Evolutionary conservation across 2,329 filamentous ascomycete genomes (phyloP).

Genomic region (Chrysosporium queenslandicum): DNA sequence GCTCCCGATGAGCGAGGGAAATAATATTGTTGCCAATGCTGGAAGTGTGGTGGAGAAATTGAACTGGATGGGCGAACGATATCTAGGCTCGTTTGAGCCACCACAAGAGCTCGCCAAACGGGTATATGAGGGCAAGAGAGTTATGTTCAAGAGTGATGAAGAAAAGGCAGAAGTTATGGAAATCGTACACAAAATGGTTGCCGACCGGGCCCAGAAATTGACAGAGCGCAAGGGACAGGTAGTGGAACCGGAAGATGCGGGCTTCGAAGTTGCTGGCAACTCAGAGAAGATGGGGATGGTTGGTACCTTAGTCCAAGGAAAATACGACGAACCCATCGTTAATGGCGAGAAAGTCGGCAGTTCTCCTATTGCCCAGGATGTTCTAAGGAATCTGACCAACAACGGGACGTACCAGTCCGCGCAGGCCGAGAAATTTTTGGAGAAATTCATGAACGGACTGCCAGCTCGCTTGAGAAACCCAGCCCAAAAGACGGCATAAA

Average conservation of each 20-base stretch:
- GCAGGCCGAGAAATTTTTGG: conserved; percentile 30
- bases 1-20: conserved; percentile 25
- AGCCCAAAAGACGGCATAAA: not conserved
- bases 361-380: conserved; percentile 24
- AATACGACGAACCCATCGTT: conserved; percentile 12
- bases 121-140: conserved; percentile 30
- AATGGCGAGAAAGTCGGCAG: conserved; percentile 1
- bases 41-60: conserved; percentile 30
- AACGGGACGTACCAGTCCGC: conserved; percentile 34
- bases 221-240: conserved; percentile 32
- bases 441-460: conserved; percentile 32
- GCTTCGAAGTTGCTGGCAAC: conserved; percentile 10
- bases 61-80: conserved; percentile 27
- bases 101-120: conserved; percentile 31
- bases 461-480: conserved; percentile 7
- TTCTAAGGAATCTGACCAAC: conserved; percentile 31
- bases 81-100: conserved; percentile 28
- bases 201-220: conserved; percentile 26
- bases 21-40: conserved; percentile 17
- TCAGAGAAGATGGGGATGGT: conserved; percentile 10
- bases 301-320: conserved; percentile 9
- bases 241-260: conserved; percentile 27
- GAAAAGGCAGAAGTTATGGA: conserved; percentile 31
- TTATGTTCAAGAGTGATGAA: conserved; percentile 30
- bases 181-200: conserved; percentile 28